A percentile compares a stretch with the other conserved stretches of the same genome.
These are phyloP conservation scores for Wickerhamiella cacticola DNA, from an alignment of 805 yeast genomes.

Conservation along the genomic window DNA sequence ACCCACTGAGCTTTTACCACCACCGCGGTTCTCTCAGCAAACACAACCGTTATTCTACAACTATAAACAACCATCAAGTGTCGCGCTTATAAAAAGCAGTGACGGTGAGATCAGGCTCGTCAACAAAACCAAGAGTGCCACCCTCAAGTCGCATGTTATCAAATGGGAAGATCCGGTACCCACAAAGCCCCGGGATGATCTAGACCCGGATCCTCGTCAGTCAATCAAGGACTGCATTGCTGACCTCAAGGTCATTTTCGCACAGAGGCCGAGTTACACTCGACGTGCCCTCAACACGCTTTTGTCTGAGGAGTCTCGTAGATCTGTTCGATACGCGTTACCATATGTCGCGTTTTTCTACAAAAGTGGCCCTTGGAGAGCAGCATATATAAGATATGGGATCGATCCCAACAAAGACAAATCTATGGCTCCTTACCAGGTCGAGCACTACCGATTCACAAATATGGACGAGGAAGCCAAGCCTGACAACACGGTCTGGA, in stretches of 20 bases:
- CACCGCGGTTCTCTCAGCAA: conserved; percentile 68
- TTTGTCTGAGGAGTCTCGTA: conserved; percentile 16
- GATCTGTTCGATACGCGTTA: conserved; percentile 53
- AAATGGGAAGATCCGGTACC: conserved; percentile 30
- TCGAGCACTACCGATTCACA: conserved; percentile 63
- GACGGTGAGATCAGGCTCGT: conserved; percentile 36
- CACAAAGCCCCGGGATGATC: conserved; percentile 27
- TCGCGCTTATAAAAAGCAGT: conserved; percentile 39
- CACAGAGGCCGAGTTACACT: conserved; percentile 71
- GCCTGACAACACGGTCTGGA: conserved; percentile 31
- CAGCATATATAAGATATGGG: conserved; percentile 67
- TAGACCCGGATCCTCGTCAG: conserved; percentile 35
- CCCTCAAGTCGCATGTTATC: conserved; percentile 27
- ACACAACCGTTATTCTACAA: conserved; percentile 67
- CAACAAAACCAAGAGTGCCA: conserved; percentile 24
- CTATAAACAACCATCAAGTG: conserved; percentile 60
- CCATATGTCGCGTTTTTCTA: conserved; percentile 76
- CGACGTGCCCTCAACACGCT: conserved; percentile 46
- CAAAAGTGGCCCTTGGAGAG: conserved; percentile 91
- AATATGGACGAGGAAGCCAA: conserved; percentile 9
- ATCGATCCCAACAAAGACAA: conserved; percentile 55
- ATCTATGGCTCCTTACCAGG: conserved; percentile 55
- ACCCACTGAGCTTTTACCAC: conserved; percentile 49
- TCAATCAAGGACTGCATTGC: conserved; percentile 30
- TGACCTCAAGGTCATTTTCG: conserved; percentile 39